These are phyloP conservation scores for Fusarium avenaceum DNA, from an alignment of 2,329 filamentous ascomycete species.

Conservation along the genomic window DNA sequence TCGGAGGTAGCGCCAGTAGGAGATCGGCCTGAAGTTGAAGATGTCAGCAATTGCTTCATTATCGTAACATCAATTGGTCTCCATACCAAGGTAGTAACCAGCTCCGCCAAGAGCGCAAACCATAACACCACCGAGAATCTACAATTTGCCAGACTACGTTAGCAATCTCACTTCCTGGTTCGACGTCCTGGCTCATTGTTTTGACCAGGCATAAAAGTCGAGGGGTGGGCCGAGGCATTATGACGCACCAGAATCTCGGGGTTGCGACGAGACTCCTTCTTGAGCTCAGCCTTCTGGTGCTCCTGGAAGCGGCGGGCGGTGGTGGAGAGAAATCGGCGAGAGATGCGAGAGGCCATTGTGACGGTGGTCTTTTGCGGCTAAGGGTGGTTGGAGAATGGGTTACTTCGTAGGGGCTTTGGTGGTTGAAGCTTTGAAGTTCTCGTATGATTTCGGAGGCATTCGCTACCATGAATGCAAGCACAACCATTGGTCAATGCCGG, in stretches of 20 bases:
- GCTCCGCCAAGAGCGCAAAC: conserved; percentile 87
- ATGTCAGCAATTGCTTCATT: conserved; percentile 42
- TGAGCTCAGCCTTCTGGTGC: conserved; percentile 62
- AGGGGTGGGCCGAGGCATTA: conserved; percentile 49
- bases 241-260: conserved; percentile 62
- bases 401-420: conserved; percentile 38
- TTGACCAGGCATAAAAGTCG: conserved; percentile 18
- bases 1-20: conserved; percentile 90
- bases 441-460: conserved; percentile 52
- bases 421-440: conserved; percentile 49
- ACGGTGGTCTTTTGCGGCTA: conserved; percentile 38
- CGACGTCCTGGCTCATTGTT: conserved; percentile 11
- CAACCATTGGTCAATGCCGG: conserved; percentile 50
- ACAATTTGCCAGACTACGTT: conserved; percentile 39
- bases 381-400: conserved; percentile 35
- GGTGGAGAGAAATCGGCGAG: conserved; percentile 69
- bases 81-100: conserved; percentile 87
- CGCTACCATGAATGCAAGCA: conserved; percentile 35
- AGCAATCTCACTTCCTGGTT: conserved; percentile 23
- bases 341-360: conserved; percentile 69
- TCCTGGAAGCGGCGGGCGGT: conserved; percentile 65
- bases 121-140: conserved; percentile 96
- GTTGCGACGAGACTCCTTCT: conserved; percentile 70
- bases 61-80: conserved; percentile 9
- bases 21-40: conserved; percentile 72